A percentile compares a stretch with the other conserved stretches of the same genome.
Conservation (phyloP, 345 rosid genomes). For the Nasturtium officinale region DNA sequence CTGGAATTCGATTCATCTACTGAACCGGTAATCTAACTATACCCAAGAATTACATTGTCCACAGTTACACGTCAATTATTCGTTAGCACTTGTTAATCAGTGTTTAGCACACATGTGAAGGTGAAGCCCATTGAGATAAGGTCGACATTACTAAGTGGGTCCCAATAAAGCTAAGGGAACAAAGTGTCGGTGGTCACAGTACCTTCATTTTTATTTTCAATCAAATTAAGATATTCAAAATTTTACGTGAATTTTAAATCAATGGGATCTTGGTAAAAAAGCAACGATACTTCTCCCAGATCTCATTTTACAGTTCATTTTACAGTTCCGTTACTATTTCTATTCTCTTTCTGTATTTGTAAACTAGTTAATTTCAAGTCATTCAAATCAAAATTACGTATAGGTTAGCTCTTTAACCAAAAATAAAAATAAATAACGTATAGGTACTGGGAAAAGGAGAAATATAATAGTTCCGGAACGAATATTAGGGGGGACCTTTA, state of each 20-base stretch:
- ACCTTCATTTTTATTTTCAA: constrained; percentile 6
- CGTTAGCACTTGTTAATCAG: constrained; percentile 19
- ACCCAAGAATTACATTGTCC: constrained; percentile 7
- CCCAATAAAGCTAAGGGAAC: neutral
- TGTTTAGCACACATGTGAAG: constrained; percentile 10
- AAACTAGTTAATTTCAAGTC: neutral
- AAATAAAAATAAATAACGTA: too few relatives aligned
- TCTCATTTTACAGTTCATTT: neutral
- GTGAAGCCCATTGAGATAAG: constrained; percentile 24
- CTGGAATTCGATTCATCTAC: neutral
- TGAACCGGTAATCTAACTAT: constrained; percentile 16
- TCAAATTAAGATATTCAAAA: neutral
- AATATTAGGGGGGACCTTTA: neutral
- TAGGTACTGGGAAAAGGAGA: neutral
- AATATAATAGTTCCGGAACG: constrained; percentile 2
- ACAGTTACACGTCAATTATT: constrained; percentile 4
- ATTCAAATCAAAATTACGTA: neutral
- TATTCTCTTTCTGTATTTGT: neutral
- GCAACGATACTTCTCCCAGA: constrained; percentile 24
- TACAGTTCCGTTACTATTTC: neutral
- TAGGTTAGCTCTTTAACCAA: too few relatives aligned
- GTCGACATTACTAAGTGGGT: neutral
- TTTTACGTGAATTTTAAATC: constrained; percentile 18
- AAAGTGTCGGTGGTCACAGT: constrained; percentile 40
- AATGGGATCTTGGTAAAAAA: constrained; percentile 19